phyloP scores from a whole-genome alignment of 345 rosid genomes.

The Eucalyptus melliodora region DNA sequence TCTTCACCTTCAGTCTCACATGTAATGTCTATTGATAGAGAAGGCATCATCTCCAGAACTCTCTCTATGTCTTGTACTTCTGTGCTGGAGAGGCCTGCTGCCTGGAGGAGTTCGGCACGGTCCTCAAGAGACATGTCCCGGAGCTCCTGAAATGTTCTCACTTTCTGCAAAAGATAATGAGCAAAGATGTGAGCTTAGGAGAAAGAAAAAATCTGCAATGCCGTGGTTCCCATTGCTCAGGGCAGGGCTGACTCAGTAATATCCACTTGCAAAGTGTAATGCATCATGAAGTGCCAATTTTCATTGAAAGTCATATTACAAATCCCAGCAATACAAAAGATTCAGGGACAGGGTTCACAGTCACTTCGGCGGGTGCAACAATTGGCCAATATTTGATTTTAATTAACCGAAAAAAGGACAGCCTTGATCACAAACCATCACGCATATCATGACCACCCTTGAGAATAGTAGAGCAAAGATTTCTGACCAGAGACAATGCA shows the following conservation, averaged over 20 bases:
- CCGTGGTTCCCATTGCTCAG: background rate
- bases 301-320: background rate
- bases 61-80: conserved; percentile 68
- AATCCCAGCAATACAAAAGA: background rate
- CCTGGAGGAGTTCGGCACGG: conserved; percentile 75
- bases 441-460: background rate
- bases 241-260: background rate
- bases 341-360: background rate
- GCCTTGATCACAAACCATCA: background rate
- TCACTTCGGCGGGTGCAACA: background rate
- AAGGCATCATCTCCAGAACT: conserved; percentile 93
- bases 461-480: background rate
- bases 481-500: background rate
- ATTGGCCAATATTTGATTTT: background rate
- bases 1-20: conserved; percentile 99
- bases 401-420: background rate
- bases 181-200: background rate
- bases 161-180: conserved; percentile 48
- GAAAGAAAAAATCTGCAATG: background rate
- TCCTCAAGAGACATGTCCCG: conserved; percentile 55
- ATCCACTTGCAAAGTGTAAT: background rate
- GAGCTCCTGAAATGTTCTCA: conserved; percentile 79
- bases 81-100: conserved; percentile 64
- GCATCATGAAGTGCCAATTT: background rate
- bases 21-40: conserved; percentile 58